Percentiles rank a stretch among this genome's conserved stretches.
phyloP scores from a whole-genome alignment of 208 protist genomes.

The Trypanosoma lewisi region DNA sequence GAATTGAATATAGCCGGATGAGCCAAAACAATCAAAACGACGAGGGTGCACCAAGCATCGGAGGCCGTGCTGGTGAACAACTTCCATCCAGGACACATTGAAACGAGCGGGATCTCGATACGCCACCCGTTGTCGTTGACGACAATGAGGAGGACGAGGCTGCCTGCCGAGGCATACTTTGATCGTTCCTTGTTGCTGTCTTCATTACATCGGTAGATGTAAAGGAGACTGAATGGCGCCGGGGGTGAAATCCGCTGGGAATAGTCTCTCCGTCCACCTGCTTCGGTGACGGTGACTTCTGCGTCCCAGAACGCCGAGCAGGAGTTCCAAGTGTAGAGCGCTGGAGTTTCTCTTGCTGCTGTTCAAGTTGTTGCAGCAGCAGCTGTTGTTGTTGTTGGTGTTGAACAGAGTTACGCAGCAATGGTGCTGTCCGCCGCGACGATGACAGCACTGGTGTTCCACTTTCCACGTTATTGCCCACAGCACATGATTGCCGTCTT shows the following conservation, averaged over 20 bases:
- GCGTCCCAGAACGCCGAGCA: neutral
- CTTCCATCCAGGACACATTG: constrained; percentile 53
- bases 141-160: constrained; percentile 3
- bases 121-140: constrained; percentile 31
- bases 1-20: neutral
- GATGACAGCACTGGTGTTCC: neutral
- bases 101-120: constrained; percentile 26
- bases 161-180: neutral
- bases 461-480: neutral
- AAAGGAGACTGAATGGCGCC: neutral
- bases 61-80: constrained; percentile 45
- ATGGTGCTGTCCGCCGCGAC: neutral
- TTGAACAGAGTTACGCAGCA: neutral
- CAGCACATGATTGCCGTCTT: neutral
- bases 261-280: neutral
- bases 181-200: neutral
- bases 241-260: neutral
- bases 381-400: neutral
- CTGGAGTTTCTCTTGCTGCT: neutral
- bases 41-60: constrained; percentile 31
- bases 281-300: constrained; percentile 19
- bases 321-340: constrained; percentile 3
- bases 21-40: neutral
- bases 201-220: neutral
- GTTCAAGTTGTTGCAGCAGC: no score